Evolutionary conservation across 2,329 filamentous ascomycete species (phyloP), one percentile per base, ranked within the genome.

Genomic region (Penicillium psychrosexuale): DNA sequence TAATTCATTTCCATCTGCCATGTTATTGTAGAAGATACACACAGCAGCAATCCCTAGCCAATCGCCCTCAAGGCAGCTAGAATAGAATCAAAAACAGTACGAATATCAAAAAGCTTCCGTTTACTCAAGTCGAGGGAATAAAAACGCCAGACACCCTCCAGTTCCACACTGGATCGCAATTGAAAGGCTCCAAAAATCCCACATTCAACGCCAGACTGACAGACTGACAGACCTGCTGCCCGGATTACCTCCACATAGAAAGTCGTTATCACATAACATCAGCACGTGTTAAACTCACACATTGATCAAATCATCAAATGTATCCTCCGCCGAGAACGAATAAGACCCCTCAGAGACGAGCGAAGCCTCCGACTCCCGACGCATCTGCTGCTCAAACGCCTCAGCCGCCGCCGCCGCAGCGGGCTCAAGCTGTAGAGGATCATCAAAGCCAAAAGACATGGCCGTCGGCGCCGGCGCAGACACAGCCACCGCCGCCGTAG

Each of bases 381-480:
- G 68, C 33, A 71, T 50, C 56, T 69, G 64, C 47, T 69, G 67
- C 42, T 70, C 66, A 42, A 69, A 57, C 3, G 53, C 59, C 31
- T 63, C 59, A 3, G 61, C 57, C 2, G 58, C 58, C 2, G 60
- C 59, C 0, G 57, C 38, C 0, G 49, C 54, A 11, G 55, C 55
- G 0, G 66, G 55, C 24, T 69, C 69, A 39, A 69, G 53, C 24
- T 67, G 66, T 51, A 71, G 31, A 3, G 66, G 52, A 43, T 72
- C 69, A 49, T 72, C 69, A 22, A 72, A 72, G 12, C 69, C 69
- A 56, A 72, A 72, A 1, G 69, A 72, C 24, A 71, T 48, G 0
- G 57, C 47, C 15, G 63, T 9, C 17, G 33, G 33, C 3, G 51
- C 37, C 2, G 34, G 15, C 5, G 27, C 24, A 22, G 19, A 22